phyloP scores from a whole-genome alignment of 2,329 filamentous ascomycete genomes.

The Pseudogymnoascus sp. region DNA sequence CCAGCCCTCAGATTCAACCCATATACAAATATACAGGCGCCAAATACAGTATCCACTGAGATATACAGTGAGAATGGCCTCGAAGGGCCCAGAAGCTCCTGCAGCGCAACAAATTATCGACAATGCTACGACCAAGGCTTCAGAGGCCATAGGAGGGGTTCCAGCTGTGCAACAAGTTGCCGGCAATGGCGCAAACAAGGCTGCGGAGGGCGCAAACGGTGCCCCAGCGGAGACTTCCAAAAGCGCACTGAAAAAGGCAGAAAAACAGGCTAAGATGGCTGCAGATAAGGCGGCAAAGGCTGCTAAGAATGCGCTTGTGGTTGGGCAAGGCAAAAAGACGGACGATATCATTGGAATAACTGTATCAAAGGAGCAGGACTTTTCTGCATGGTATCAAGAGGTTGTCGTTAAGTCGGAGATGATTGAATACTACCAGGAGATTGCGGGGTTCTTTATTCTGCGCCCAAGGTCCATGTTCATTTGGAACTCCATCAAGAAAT shows the following conservation, averaged over 20 bases:
- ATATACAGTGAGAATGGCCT: slow-evolving; percentile 10
- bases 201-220: slow-evolving; percentile 13
- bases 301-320: slow-evolving; percentile 43
- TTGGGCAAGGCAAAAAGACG: slow-evolving; percentile 52
- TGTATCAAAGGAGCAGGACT: slow-evolving; percentile 75
- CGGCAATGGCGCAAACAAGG: neutral
- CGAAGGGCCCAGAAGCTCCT: slow-evolving; percentile 3
- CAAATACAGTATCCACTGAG: neutral
- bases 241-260: slow-evolving; percentile 58
- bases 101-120: slow-evolving; percentile 6
- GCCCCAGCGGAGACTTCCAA: slow-evolving; percentile 41
- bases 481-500: slow-evolving; percentile 59
- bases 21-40: neutral
- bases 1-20: neutral
- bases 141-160: slow-evolving; percentile 15
- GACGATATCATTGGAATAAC: slow-evolving; percentile 82
- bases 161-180: slow-evolving; percentile 17
- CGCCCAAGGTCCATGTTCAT: slow-evolving; percentile 63
- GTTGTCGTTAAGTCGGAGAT: slow-evolving; percentile 94
- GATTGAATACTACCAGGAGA: slow-evolving; percentile 90
- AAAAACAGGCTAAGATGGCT: slow-evolving; percentile 55
- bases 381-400: slow-evolving; percentile 95
- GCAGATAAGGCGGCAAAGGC: slow-evolving; percentile 57
- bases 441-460: slow-evolving; percentile 94
- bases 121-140: neutral